phyloP scores from a whole-genome alignment of 768 basidiomycete species.

The Mycena albidolilacea region DNA sequence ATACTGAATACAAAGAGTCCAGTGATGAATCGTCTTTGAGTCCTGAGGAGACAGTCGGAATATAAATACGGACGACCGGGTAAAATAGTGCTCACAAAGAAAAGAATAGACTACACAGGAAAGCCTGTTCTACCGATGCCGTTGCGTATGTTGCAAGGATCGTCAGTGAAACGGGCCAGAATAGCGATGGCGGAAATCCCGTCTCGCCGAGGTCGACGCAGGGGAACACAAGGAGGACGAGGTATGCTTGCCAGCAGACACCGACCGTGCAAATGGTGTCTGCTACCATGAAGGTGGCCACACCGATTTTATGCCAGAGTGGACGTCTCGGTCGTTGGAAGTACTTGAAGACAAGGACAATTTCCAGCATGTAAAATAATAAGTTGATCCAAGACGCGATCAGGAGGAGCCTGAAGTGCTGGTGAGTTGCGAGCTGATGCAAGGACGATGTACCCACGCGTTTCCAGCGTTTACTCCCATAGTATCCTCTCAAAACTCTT shows the following conservation, averaged over 20 bases:
- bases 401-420: conserved; percentile 15
- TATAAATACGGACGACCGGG: no score
- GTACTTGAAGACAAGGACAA: conserved; percentile 14
- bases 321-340: conserved; percentile 18
- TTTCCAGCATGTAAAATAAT: conserved; percentile 18
- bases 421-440: not conserved
- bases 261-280: conserved; percentile 15
- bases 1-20: conserved; percentile 21
- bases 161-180: conserved; percentile 1
- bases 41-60: not conserved
- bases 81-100: not conserved
- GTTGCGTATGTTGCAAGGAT: conserved; percentile 23
- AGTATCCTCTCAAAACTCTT: not conserved
- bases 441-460: not conserved
- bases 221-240: conserved; percentile 1
- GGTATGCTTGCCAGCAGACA: conserved; percentile 17
- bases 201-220: not conserved
- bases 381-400: conserved; percentile 22
- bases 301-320: conserved; percentile 8
- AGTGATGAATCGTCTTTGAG: conserved; percentile 3
- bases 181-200: not conserved
- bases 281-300: not conserved
- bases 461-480: not conserved
- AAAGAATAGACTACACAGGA: conserved; percentile 24
- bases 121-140: conserved; percentile 27